Evolutionary conservation across 164 flowering plant genomes (phyloP).

Genomic region (Umbellularia californica): DNA sequence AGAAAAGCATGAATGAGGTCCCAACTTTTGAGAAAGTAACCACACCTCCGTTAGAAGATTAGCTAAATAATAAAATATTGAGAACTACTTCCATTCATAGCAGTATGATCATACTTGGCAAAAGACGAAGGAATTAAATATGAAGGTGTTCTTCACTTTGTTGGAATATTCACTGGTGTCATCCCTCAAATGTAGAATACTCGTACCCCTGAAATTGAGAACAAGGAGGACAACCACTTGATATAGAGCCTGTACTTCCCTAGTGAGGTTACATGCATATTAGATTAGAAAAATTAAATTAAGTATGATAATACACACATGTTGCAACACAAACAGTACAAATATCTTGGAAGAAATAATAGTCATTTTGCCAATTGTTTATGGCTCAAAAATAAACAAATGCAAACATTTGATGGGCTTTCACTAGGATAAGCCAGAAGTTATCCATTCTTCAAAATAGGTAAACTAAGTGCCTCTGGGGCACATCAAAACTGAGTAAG

Average conservation of each 20-base stretch:
- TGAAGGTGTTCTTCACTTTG: conserved; percentile 70
- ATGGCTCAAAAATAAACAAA: not conserved
- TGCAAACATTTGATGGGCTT: not conserved
- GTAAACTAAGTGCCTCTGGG: no score
- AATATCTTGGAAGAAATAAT: no score
- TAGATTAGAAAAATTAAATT: no score
- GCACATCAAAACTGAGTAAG: no score
- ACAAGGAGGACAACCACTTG: conserved; percentile 76
- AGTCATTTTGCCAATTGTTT: not conserved
- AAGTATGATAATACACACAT: no score
- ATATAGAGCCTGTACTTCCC: conserved; percentile 58
- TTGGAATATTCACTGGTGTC: conserved; percentile 25
- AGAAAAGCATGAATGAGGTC: not conserved
- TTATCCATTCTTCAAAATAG: no score
- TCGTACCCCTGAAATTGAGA: conserved; percentile 59
- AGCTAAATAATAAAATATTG: no score
- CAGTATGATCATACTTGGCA: conserved; percentile 57
- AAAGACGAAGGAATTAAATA: conserved; percentile 87
- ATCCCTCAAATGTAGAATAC: conserved; percentile 38
- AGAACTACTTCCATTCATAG: not conserved
- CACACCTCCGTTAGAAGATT: not conserved
- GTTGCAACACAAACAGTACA: no score
- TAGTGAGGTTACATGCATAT: not conserved
- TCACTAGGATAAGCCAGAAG: not conserved
- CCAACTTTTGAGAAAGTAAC: not conserved